Evolutionary conservation across 768 basidiomycete genomes (phyloP).

Genomic region (Tricholoma matsutake): DNA sequence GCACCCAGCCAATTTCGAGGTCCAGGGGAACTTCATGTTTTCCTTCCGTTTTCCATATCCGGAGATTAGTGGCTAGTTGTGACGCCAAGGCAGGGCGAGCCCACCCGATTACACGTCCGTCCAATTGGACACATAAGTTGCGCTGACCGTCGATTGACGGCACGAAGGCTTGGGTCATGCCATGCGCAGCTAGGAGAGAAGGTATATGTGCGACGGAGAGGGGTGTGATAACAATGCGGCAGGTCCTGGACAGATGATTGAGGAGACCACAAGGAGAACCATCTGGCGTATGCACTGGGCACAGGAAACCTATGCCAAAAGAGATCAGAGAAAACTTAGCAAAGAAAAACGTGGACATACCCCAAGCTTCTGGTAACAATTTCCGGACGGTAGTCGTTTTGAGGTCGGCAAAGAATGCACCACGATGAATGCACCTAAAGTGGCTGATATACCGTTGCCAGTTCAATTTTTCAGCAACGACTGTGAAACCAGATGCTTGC

Average conservation of each 20-base stretch:
- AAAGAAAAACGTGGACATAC: conserved; percentile 38
- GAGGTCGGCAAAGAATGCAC: conserved; percentile 97
- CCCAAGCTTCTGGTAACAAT: conserved; percentile 96
- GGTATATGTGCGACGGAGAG: conserved; percentile 80
- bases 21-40: conserved; percentile 82
- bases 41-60: conserved; percentile 94
- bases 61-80: conserved; percentile 79
- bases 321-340: not conserved
- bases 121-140: conserved; percentile 90
- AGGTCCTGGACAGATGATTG: conserved; percentile 93
- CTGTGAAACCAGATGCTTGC: conserved; percentile 97
- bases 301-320: conserved; percentile 73
- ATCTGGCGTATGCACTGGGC: conserved; percentile 98
- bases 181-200: conserved; percentile 75
- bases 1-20: conserved; percentile 91
- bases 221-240: conserved; percentile 81
- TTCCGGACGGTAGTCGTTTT: conserved; percentile 98
- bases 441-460: conserved; percentile 98
- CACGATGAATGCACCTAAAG: conserved; percentile 97
- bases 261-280: conserved; percentile 96
- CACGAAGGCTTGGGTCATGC: conserved; percentile 91
- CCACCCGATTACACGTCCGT: conserved; percentile 95
- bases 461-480: conserved; percentile 97
- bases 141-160: conserved; percentile 75
- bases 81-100: conserved; percentile 70